Evolutionary conservation across 768 basidiomycete species (phyloP).

Genomic region (Cystoderma amianthinum): DNA sequence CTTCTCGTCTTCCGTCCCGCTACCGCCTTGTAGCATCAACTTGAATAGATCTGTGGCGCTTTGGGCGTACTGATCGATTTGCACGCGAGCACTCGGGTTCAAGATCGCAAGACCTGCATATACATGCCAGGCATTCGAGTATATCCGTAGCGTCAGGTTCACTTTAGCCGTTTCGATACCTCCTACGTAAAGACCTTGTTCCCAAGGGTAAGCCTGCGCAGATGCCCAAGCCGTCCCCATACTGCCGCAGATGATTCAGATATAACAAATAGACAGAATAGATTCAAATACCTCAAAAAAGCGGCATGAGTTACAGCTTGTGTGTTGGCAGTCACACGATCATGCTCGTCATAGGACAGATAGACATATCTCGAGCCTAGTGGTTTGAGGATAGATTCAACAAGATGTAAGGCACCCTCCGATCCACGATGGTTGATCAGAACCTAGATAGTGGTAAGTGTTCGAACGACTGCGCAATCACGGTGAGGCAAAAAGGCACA

Average conservation of each 20-base stretch:
- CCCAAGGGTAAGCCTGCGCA: constrained; percentile 84
- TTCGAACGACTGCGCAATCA: neutral
- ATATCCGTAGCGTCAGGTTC: constrained; percentile 94
- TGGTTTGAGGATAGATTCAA: constrained; percentile 76
- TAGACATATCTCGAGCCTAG: constrained; percentile 86
- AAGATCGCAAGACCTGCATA: constrained; percentile 98
- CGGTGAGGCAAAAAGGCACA: neutral
- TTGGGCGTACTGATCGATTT: constrained; percentile 88
- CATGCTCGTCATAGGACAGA: constrained; percentile 94
- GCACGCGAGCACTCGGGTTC: constrained; percentile 81
- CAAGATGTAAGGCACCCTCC: constrained; percentile 62
- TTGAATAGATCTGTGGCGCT: constrained; percentile 90
- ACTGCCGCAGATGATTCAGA: no score
- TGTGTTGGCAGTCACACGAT: constrained; percentile 93
- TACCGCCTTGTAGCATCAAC: constrained; percentile 72
- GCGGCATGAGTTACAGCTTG: constrained; percentile 98
- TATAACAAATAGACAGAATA: neutral
- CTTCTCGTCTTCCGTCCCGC: constrained; percentile 26
- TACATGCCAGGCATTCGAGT: constrained; percentile 97
- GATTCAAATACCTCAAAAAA: constrained; percentile 83
- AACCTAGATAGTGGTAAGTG: constrained; percentile 44
- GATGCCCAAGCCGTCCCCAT: constrained; percentile 98
- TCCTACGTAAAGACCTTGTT: constrained; percentile 88
- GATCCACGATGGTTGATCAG: constrained; percentile 83
- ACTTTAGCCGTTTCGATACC: constrained; percentile 98